These are phyloP conservation scores for Fragilaria radians DNA, from an alignment of 108 stramenopile species.

Conservation along the genomic window DNA sequence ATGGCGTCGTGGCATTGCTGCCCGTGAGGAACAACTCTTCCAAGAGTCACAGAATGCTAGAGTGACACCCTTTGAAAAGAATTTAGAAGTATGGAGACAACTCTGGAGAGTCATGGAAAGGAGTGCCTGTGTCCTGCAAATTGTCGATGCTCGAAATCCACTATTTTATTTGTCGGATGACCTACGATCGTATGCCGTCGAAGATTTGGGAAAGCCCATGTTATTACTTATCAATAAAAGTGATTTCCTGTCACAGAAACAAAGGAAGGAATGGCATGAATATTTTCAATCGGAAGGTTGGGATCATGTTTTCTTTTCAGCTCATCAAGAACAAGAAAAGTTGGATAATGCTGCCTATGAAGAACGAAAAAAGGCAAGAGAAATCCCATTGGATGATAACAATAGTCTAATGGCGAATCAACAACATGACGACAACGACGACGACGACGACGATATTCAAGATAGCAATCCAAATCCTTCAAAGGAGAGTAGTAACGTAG, in stretches of 20 bases:
- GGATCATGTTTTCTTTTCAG: constrained; percentile 91
- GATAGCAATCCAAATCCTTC: constrained; percentile 23
- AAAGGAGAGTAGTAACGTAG: constrained; percentile 23
- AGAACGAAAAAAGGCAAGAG: constrained; percentile 24
- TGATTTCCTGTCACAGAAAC: constrained; percentile 83
- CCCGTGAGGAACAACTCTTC: constrained; percentile 74
- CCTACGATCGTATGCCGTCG: constrained; percentile 74
- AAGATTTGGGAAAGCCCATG: constrained; percentile 80
- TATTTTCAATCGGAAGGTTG: constrained; percentile 77
- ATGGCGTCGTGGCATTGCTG: constrained; percentile 92
- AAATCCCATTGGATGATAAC: constrained; percentile 3
- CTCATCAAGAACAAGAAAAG: constrained; percentile 81
- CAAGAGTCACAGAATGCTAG: constrained; percentile 32
- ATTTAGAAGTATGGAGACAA: constrained; percentile 98
- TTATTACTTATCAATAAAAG: constrained; percentile 95
- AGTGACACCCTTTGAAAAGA: constrained; percentile 99
- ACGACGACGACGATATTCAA: constrained; percentile 14
- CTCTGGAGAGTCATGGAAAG: constrained; percentile 97
- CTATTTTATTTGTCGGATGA: constrained; percentile 92
- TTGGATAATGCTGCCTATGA: constrained; percentile 57
- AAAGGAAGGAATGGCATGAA: constrained; percentile 83
- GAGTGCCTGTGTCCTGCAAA: constrained; percentile 85
- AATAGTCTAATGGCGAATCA: constrained; percentile 4
- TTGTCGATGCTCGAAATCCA: constrained; percentile 98
- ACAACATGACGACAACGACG: background rate